Percentiles rank a stretch among this genome's conserved stretches.
Conservation (phyloP, 768 basidiomycete species). For the Pilatotrama ljubarskyi region DNA sequence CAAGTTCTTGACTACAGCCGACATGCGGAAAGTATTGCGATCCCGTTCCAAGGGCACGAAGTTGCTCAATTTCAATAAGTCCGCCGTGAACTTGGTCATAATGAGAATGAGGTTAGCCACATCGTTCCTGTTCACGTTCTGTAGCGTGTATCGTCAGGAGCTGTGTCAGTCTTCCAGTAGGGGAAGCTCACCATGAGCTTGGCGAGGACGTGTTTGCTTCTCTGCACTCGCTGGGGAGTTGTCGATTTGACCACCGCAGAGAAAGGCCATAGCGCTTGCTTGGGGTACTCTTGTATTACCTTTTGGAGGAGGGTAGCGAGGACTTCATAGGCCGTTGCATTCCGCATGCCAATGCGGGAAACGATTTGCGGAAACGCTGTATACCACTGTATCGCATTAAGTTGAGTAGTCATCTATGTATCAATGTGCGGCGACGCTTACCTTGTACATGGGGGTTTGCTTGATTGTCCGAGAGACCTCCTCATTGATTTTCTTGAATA, state of each 20-base stretch:
- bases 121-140: conserved; percentile 51
- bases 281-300: conserved; percentile 83
- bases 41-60: conserved; percentile 43
- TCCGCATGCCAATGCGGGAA: conserved; percentile 83
- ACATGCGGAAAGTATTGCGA: conserved; percentile 44
- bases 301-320: conserved; percentile 65
- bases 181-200: conserved; percentile 53
- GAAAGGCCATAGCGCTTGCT: conserved; percentile 92
- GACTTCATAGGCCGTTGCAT: conserved; percentile 56
- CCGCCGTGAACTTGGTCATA: conserved; percentile 63
- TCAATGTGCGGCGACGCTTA: conserved; percentile 27
- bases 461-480: conserved; percentile 48
- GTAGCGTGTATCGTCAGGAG: not conserved
- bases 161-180: not conserved
- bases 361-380: conserved; percentile 97
- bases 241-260: conserved; percentile 86
- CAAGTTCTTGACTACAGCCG: conserved; percentile 52
- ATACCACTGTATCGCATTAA: conserved; percentile 66
- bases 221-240: conserved; percentile 54
- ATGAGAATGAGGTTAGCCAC: conserved; percentile 54
- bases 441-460: conserved; percentile 79
- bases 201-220: conserved; percentile 61
- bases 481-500: conserved; percentile 57
- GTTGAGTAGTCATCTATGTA: not conserved
- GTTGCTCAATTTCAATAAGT: conserved; percentile 69